These are phyloP conservation scores for Odontarrhena argentea DNA, from an alignment of 345 rosid species.

Conservation along the genomic window DNA sequence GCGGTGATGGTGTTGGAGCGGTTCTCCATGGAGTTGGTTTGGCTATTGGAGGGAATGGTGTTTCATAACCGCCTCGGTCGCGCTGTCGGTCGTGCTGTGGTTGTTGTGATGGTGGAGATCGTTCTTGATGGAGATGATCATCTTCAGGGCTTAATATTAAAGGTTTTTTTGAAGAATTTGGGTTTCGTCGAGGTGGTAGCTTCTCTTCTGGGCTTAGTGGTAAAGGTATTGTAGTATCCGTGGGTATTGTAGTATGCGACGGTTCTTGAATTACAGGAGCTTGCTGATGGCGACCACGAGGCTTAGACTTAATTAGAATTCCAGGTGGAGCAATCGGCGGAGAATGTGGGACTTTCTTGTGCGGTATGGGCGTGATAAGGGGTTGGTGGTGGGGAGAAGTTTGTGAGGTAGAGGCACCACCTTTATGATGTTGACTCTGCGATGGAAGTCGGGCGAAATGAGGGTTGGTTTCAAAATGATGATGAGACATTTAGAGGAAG, in stretches of 20 bases:
- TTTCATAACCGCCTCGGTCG: slow-evolving; percentile 25
- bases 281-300: slow-evolving; percentile 30
- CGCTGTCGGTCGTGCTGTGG: slow-evolving; percentile 20
- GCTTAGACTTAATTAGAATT: slow-evolving; percentile 33
- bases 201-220: slow-evolving; percentile 40
- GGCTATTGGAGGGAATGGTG: slow-evolving; percentile 40
- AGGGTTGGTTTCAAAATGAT: slow-evolving; percentile 62
- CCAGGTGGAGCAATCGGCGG: slow-evolving; percentile 9
- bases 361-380: background rate
- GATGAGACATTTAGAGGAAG: slow-evolving; percentile 45
- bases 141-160: slow-evolving; percentile 36
- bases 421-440: slow-evolving; percentile 32
- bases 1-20: slow-evolving; percentile 41
- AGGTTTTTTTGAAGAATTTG: slow-evolving; percentile 30
- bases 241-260: slow-evolving; percentile 21
- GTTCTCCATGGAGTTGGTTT: slow-evolving; percentile 40
- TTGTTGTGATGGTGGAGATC: slow-evolving; percentile 3
- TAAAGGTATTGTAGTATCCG: slow-evolving; percentile 30
- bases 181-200: slow-evolving; percentile 16
- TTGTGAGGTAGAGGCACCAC: slow-evolving; percentile 36
- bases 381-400: slow-evolving; percentile 29
- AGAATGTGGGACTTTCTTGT: slow-evolving; percentile 15
- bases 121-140: slow-evolving; percentile 18
- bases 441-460: slow-evolving; percentile 44
- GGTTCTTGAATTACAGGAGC: slow-evolving; percentile 27